A percentile compares a stretch with the other conserved stretches of the same genome.
phyloP scores from a whole-genome alignment of 2,329 filamentous ascomycete genomes.

The Pseudocercospora ulei region DNA sequence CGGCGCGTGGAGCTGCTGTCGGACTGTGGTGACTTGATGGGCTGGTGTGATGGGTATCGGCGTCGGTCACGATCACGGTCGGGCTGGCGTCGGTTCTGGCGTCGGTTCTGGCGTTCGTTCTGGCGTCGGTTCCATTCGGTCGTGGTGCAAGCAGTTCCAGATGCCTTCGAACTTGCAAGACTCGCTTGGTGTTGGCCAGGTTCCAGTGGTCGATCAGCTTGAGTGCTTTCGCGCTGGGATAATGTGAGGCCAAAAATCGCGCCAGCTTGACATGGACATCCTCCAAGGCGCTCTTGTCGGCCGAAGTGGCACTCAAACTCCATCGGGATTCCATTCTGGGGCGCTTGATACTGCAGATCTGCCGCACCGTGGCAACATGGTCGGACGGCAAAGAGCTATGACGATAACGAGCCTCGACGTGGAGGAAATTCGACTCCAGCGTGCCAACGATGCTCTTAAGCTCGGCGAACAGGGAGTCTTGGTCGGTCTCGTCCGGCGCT shows the following conservation, averaged over 20 bases:
- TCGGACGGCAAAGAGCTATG: slow-evolving; percentile 31
- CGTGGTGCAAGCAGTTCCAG: slow-evolving; percentile 7
- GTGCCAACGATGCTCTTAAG: slow-evolving; percentile 33
- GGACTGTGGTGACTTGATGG: not conserved
- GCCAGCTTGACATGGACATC: slow-evolving; percentile 18
- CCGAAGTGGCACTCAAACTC: slow-evolving; percentile 23
- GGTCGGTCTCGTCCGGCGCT: slow-evolving; percentile 16
- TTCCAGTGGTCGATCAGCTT: slow-evolving; percentile 25
- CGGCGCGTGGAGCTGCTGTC: slow-evolving; percentile 6
- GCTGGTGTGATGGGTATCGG: slow-evolving; percentile 9
- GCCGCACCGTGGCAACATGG: slow-evolving; percentile 29
- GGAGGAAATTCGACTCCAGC: slow-evolving; percentile 28
- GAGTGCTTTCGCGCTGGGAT: slow-evolving; percentile 21
- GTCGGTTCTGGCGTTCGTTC: not conserved
- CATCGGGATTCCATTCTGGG: slow-evolving; percentile 32
- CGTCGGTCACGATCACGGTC: slow-evolving; percentile 16
- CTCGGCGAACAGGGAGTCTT: slow-evolving; percentile 29
- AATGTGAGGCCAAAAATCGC: slow-evolving; percentile 23
- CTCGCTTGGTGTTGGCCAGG: slow-evolving; percentile 10
- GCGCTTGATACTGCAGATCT: slow-evolving; percentile 29
- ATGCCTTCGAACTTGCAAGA: slow-evolving; percentile 15
- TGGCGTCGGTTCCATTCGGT: not conserved
- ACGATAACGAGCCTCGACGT: slow-evolving; percentile 33
- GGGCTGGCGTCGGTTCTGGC: slow-evolving; percentile 2
- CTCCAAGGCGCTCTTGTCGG: slow-evolving; percentile 12